Percentiles rank a stretch among this genome's conserved stretches.
These are phyloP conservation scores for Rhodotorula sp. DNA, from an alignment of 1,284 basidiomycete species.

Conservation along the genomic window DNA sequence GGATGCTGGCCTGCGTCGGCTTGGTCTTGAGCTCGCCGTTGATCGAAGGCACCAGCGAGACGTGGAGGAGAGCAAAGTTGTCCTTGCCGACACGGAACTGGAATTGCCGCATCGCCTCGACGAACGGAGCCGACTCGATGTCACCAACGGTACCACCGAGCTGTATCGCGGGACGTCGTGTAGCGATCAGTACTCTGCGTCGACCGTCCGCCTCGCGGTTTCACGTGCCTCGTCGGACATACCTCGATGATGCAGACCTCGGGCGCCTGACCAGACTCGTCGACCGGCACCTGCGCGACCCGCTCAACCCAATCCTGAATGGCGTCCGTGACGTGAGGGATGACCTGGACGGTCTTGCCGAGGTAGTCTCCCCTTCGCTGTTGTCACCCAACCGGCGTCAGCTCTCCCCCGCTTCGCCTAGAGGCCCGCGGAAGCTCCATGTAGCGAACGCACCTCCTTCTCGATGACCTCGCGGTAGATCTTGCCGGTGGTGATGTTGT, in stretches of 20 bases:
- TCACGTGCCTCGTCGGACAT: conserved; percentile 15
- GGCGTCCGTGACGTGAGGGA: conserved; percentile 93
- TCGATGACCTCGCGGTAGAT: conserved; percentile 97
- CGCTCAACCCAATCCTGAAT: conserved; percentile 99
- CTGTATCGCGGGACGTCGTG: conserved; percentile 51
- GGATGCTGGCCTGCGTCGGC: conserved; percentile 95
- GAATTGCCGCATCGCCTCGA: conserved; percentile 99
- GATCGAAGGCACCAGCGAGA: conserved; percentile 96
- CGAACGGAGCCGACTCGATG: conserved; percentile 94
- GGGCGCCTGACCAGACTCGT: conserved; percentile 88
- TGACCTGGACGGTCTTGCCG: conserved; percentile 97
- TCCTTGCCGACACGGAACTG: conserved; percentile 97
- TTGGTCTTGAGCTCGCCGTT: conserved; percentile 99
- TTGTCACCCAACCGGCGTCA: not conserved
- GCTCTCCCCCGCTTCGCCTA: not conserved
- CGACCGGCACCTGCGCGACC: conserved; percentile 88
- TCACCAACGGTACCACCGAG: conserved; percentile 95
- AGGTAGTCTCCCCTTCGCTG: conserved; percentile 94
- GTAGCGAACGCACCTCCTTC: conserved; percentile 70
- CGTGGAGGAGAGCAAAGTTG: conserved; percentile 96
- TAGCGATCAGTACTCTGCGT: not conserved
- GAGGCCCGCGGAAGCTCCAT: no score
- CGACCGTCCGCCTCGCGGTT: not conserved
- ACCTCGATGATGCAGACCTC: conserved; percentile 98
- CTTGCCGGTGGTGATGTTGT: conserved; percentile 99